A percentile compares a stretch with the other conserved stretches of the same genome.
Evolutionary conservation across 148 eudicot genomes (phyloP).

Genomic region (Silene conica): DNA sequence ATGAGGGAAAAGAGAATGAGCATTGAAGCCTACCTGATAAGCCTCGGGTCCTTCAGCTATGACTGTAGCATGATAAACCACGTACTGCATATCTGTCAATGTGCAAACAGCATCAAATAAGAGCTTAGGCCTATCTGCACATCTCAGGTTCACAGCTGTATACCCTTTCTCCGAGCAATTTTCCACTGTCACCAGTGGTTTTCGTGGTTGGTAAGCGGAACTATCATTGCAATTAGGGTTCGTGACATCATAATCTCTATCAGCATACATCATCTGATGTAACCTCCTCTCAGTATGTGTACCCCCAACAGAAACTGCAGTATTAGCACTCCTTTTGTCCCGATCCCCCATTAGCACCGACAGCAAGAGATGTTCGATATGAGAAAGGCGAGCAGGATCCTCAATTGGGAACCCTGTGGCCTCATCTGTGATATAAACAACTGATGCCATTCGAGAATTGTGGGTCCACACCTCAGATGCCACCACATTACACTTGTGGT

Average conservation of each 20-base stretch:
- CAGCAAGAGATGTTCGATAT: conserved; percentile 68
- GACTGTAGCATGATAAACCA: conserved; percentile 82
- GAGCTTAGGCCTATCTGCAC: conserved; percentile 78
- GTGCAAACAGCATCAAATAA: conserved; percentile 79
- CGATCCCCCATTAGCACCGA: conserved; percentile 62
- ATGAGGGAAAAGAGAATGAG: neutral
- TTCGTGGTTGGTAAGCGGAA: conserved; percentile 31
- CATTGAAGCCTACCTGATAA: conserved; percentile 48
- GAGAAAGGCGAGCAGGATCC: conserved; percentile 51
- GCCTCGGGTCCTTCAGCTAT: conserved; percentile 80
- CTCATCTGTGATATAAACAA: conserved; percentile 72
- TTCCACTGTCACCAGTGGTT: conserved; percentile 58
- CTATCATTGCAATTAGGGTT: conserved; percentile 16
- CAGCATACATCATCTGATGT: conserved; percentile 93
- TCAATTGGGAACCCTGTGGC: conserved; percentile 51
- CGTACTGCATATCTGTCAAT: conserved; percentile 82
- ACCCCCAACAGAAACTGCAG: conserved; percentile 60
- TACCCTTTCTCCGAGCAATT: conserved; percentile 68
- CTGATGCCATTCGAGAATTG: conserved; percentile 84
- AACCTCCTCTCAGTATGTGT: conserved; percentile 80
- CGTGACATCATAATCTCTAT: conserved; percentile 67
- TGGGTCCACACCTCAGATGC: conserved; percentile 96
- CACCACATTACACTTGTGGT: conserved; percentile 74
- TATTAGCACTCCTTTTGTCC: conserved; percentile 61
- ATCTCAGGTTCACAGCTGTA: conserved; percentile 65